These are phyloP conservation scores for Chlorella sp. DNA, from an alignment of 139 green algal genomes.

Conservation along the genomic window DNA sequence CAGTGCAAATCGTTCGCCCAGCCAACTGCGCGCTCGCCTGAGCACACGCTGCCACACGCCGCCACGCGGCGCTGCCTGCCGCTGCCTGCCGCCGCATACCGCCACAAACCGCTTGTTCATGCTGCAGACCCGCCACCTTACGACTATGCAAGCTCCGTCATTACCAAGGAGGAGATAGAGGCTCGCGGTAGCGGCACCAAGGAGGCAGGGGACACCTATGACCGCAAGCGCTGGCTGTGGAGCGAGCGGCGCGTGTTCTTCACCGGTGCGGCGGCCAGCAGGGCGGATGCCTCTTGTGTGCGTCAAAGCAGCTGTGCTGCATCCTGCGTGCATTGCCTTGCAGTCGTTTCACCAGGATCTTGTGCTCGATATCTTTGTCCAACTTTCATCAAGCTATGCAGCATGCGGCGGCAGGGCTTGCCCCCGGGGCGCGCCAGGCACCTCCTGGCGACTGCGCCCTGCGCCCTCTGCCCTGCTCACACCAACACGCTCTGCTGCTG, in stretches of 20 bases:
- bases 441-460: too few relatives aligned
- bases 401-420: background rate
- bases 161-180: constrained; percentile 53
- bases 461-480: too few relatives aligned
- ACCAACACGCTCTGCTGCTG: too few relatives aligned
- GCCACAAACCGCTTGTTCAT: background rate
- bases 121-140: background rate
- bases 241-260: constrained; percentile 60
- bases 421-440: too few relatives aligned
- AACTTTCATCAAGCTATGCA: background rate
- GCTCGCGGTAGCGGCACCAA: constrained; percentile 51
- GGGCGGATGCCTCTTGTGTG: background rate
- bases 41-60: background rate
- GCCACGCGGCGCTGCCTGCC: background rate
- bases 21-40: background rate
- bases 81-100: background rate
- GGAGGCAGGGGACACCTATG: constrained; percentile 49
- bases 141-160: constrained; percentile 17
- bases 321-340: background rate
- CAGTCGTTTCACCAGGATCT: too few relatives aligned
- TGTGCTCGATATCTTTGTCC: too few relatives aligned
- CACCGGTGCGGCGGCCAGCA: constrained; percentile 27
- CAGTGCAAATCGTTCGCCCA: background rate
- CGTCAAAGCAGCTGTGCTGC: too few relatives aligned
- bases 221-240: background rate